Evolutionary conservation across 2,329 filamentous ascomycete species (phyloP).

Genomic region (Ophiocordyceps australis): DNA sequence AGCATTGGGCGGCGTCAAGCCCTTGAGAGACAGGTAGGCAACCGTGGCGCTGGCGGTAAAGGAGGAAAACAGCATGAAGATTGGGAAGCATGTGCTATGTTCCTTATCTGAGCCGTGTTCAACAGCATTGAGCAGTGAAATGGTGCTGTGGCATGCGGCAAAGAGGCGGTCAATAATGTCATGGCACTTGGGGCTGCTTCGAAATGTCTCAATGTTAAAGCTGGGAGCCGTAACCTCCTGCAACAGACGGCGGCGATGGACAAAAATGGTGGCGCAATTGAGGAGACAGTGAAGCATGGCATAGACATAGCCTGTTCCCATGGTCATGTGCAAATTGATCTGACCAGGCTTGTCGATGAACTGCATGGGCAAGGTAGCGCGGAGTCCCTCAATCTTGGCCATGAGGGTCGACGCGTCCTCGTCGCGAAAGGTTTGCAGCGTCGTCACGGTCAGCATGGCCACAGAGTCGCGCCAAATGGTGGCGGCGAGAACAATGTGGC

Average conservation of each 20-base stretch:
- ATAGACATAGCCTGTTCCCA: conserved; percentile 44
- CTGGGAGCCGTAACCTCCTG: conserved; percentile 34
- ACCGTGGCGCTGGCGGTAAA: conserved; percentile 43
- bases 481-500: conserved; percentile 40
- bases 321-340: conserved; percentile 43
- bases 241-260: conserved; percentile 38
- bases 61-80: conserved; percentile 44
- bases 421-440: conserved; percentile 32
- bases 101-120: conserved; percentile 40
- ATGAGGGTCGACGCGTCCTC: conserved; percentile 31
- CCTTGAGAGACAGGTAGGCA: conserved; percentile 43
- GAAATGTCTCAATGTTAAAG: conserved; percentile 36
- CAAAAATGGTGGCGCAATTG: conserved; percentile 41
- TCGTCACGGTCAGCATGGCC: conserved; percentile 38
- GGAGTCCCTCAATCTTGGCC: conserved; percentile 34
- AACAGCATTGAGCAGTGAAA: conserved; percentile 34
- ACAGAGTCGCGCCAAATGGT: conserved; percentile 45
- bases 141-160: conserved; percentile 38
- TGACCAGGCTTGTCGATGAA: conserved; percentile 42
- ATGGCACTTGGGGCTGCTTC: conserved; percentile 27
- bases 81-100: conserved; percentile 38
- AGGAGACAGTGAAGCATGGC: conserved; percentile 44
- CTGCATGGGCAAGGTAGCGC: conserved; percentile 35
- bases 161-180: conserved; percentile 38
- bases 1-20: conserved; percentile 34